Evolutionary conservation across 83 land plant genomes (phyloP), one percentile per base, ranked within the genome.

Genomic region (Picea abies): DNA sequence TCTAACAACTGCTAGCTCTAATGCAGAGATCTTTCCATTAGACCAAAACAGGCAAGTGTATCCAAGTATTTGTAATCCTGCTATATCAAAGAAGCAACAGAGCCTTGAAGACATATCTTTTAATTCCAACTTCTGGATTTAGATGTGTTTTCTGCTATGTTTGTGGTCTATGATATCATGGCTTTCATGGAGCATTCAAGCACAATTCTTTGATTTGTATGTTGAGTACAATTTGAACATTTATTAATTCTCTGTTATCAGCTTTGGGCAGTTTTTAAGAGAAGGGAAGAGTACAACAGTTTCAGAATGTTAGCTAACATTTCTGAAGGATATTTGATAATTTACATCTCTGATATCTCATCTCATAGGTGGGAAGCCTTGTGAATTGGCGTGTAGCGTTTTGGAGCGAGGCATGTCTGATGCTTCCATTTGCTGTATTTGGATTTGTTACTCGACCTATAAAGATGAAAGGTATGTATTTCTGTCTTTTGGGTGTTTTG

Each of bases 341-440:
- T 84, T 73, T 15, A 63, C 19, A 14, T 66, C 2, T 8, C 62
- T 83, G 44, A 26, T 49, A 56, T 60, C 0, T 72, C 39, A 19
- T 61, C 77, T 82, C 56, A 71, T 82, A 93, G 99, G 93, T 96
- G 80, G 99, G 99, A 23, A 67, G 81, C 64, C 80, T 80, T 76
- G 63, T 89, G 63, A 83, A 82, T 81, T 97, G 99, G 99, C 98
- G 99, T 63, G 87, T 76, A 84, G 99, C 99, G 81, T 97, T 97
- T 79, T 96, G 87, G 89, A 87, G 84, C 49, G 97, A 94, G 86
- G 91, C 97, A 22, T 75, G 91, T 17, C 83, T 97, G 84, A 97
- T 97, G 99, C 91, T 96, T 82, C 98, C 99, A 16, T 97, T 96
- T 87, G 98, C 92, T 79, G 67, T 97, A 63, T 82, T 93, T 72